Conservation (phyloP, 192 early-diverging fungal genomes). For the Backusella circina region DNA sequence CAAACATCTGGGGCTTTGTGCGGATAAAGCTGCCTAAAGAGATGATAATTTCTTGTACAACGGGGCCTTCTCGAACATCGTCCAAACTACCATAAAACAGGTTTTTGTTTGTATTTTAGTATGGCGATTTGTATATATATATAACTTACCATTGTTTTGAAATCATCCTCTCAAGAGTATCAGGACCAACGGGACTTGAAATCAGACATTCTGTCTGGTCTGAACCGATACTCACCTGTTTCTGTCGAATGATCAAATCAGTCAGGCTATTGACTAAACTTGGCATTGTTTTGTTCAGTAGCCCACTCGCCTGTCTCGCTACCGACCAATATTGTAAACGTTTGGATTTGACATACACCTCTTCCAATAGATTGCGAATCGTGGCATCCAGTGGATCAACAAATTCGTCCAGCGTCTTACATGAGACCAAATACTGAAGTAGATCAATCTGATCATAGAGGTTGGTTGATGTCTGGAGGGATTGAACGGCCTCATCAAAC, state of each 20-base stretch:
- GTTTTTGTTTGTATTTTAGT: too few relatives aligned
- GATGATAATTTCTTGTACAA: constrained; percentile 82
- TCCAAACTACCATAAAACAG: constrained; percentile 55
- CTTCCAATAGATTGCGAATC: constrained; percentile 63
- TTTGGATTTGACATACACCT: constrained; percentile 79
- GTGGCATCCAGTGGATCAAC: constrained; percentile 48
- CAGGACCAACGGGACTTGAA: constrained; percentile 65
- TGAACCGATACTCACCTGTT: constrained; percentile 74
- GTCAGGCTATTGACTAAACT: constrained; percentile 75
- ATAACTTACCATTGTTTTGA: constrained; percentile 55
- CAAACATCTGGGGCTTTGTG: constrained; percentile 63
- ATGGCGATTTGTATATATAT: too few relatives aligned
- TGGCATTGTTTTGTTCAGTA: constrained; percentile 74
- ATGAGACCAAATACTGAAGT: constrained; percentile 74
- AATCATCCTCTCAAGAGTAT: constrained; percentile 61
- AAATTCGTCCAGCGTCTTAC: constrained; percentile 58
- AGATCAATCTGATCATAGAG: constrained; percentile 81
- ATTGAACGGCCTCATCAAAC: constrained; percentile 52
- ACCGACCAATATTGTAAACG: constrained; percentile 72
- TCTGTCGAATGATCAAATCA: constrained; percentile 74
- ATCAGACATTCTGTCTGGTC: constrained; percentile 66
- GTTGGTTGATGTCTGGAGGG: constrained; percentile 60
- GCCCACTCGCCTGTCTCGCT: constrained; percentile 74
- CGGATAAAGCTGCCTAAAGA: constrained; percentile 75
- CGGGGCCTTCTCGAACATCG: constrained; percentile 74